These are phyloP conservation scores for Tuber melanosporum DNA, from an alignment of 495 filamentous ascomycete species.

Conservation along the genomic window DNA sequence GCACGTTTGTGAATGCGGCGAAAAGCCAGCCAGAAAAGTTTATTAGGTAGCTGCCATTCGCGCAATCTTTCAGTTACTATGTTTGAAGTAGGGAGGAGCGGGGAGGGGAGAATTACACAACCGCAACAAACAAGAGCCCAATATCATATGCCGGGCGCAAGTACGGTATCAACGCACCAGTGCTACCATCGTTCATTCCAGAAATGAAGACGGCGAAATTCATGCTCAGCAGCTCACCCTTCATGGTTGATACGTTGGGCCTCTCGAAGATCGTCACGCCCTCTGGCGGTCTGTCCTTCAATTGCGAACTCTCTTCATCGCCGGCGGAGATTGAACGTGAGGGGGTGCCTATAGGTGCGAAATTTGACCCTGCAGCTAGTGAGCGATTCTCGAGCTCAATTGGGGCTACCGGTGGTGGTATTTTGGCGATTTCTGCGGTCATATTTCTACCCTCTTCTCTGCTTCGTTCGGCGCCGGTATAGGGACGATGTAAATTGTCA, in stretches of 20 bases:
- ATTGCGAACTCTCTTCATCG: conserved; percentile 20
- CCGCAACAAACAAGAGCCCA: conserved; percentile 32
- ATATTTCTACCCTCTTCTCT: background rate
- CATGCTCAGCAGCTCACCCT: conserved; percentile 17
- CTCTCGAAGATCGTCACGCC: conserved; percentile 26
- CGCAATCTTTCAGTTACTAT: background rate
- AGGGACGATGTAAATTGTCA: background rate
- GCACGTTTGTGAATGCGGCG: conserved; percentile 60
- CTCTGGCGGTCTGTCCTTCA: conserved; percentile 22
- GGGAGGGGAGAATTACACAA: conserved; percentile 17
- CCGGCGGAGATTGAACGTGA: background rate
- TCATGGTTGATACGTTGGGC: conserved; percentile 26
- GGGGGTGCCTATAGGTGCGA: background rate
- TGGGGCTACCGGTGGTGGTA: conserved; percentile 4
- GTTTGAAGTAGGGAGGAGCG: background rate
- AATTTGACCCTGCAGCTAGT: background rate
- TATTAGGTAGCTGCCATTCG: conserved; percentile 48
- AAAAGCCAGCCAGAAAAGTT: conserved; percentile 71
- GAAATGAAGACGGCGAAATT: conserved; percentile 46
- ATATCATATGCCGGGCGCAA: conserved; percentile 45
- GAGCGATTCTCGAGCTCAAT: background rate
- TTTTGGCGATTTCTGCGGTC: background rate
- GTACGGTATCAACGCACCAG: conserved; percentile 69
- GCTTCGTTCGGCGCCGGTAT: background rate
- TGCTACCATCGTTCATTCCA: conserved; percentile 58